Evolutionary conservation across 129 eudicot species (phyloP), one percentile per base, ranked within the genome.

Genomic region (Pseudognaphalium luteoalbum): DNA sequence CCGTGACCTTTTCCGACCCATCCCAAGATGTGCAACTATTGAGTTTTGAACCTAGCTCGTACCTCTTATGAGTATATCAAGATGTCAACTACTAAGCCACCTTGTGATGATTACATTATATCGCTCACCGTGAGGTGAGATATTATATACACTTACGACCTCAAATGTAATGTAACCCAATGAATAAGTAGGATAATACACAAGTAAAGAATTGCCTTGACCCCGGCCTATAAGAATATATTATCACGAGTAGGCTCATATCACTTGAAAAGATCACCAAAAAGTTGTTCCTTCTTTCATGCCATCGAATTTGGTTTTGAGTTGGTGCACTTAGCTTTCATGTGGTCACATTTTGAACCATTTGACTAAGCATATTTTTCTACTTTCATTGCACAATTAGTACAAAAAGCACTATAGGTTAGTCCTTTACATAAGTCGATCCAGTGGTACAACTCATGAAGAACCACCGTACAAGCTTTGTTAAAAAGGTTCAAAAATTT

Each of bases 321-420:
- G 73, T 79, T 79, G 73, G 78, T 72, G 41, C 44, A 79, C 77
- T 47, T 64, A 25, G 73, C 78, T 79, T 79, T 79, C 83, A 72
- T 64, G 19, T 37, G 68, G 78, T 79, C 83, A 79, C 52, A 58
- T 37, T 66, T 73, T 47, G 72, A 60, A 72, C 68, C 20, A 52
- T 72, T 79, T 72, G 83, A 79, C 83, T 22, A 2, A 72, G 60
- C 63, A 64, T 47, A 7, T 63, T 20, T 25, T n/a, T 63, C 34
- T 61, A 4, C 12, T 47, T 42, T 44, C 15, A 70, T 59, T 47
- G 66, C 47, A 25, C 1, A 25, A 25, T 25, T 50, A 62, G 83
- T 72, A 79, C 83, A 79, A 79, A 78, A 34, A 4, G 72, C 56
- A 63, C 82, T 22, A 79, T 35, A 71, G 35, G 64, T 72, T 51